phyloP scores from a whole-genome alignment of 1,284 basidiomycete species.

The Tetrapyrgos nigripes region DNA sequence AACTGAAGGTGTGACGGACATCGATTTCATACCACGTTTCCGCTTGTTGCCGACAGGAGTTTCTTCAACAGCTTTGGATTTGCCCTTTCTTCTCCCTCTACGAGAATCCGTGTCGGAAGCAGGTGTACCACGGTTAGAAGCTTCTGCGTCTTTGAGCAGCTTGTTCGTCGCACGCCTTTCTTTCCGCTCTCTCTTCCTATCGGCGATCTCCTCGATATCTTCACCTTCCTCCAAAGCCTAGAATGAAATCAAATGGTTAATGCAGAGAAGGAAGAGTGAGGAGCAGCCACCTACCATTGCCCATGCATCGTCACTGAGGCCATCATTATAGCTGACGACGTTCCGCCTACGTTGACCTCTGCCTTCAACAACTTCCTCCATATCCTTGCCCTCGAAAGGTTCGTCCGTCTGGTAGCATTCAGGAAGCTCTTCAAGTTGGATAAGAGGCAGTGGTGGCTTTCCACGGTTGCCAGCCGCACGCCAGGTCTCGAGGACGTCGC shows the following conservation, averaged over 20 bases:
- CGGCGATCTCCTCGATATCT: constrained; percentile 80
- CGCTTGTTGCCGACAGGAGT: constrained; percentile 57
- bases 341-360: constrained; percentile 86
- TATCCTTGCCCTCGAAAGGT: constrained; percentile 73
- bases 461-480: constrained; percentile 79
- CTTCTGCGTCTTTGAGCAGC: constrained; percentile 57
- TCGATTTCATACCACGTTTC: constrained; percentile 76
- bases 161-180: constrained; percentile 62
- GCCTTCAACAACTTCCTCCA: constrained; percentile 77
- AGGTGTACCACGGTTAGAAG: constrained; percentile 64
- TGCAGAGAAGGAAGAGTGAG: constrained; percentile 1
- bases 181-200: constrained; percentile 66
- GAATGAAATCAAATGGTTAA: constrained; percentile 3
- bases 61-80: constrained; percentile 62
- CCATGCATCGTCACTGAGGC: constrained; percentile 94
- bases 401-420: constrained; percentile 90
- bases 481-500: constrained; percentile 77
- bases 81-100: constrained; percentile 74
- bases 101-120: constrained; percentile 65
- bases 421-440: constrained; percentile 91
- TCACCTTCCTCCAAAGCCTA: constrained; percentile 89
- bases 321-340: constrained; percentile 94
- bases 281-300: constrained; percentile 62
- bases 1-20: constrained; percentile 78
- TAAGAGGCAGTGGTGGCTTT: constrained; percentile 80